These are phyloP conservation scores for Amylostereum areolatum DNA, from an alignment of 1,284 basidiomycete genomes.

Conservation along the genomic window DNA sequence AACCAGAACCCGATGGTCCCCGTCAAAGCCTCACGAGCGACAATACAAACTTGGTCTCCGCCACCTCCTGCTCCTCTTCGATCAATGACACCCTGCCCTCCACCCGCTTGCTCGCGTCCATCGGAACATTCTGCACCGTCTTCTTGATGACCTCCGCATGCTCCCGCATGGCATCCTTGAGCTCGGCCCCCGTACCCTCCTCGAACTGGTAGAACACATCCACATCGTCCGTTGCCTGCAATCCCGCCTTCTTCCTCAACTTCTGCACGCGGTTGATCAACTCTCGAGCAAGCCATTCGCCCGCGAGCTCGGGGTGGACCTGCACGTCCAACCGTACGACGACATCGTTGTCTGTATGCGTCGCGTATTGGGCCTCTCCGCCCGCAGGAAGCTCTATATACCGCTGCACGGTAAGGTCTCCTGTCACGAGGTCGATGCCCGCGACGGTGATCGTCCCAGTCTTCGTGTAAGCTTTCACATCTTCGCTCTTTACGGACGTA, in stretches of 20 bases:
- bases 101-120: slow-evolving; percentile 50
- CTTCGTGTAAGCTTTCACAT: slow-evolving; percentile 74
- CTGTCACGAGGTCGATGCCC: slow-evolving; percentile 85
- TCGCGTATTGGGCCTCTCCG: slow-evolving; percentile 65
- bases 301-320: slow-evolving; percentile 81
- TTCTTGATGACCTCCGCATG: slow-evolving; percentile 72
- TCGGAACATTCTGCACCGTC: slow-evolving; percentile 73
- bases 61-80: slow-evolving; percentile 86
- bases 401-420: slow-evolving; percentile 88
- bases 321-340: slow-evolving; percentile 90
- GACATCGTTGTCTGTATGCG: slow-evolving; percentile 91
- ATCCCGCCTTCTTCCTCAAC: slow-evolving; percentile 90
- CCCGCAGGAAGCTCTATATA: slow-evolving; percentile 77
- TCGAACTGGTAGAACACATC: slow-evolving; percentile 87
- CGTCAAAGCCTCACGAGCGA: slow-evolving; percentile 47
- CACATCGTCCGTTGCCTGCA: slow-evolving; percentile 94
- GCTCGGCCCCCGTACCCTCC: slow-evolving; percentile 56
- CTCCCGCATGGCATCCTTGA: slow-evolving; percentile 67
- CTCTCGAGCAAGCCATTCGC: slow-evolving; percentile 87
- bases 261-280: slow-evolving; percentile 95
- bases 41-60: slow-evolving; percentile 75
- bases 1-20: slow-evolving; percentile 5
- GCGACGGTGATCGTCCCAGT: slow-evolving; percentile 82
- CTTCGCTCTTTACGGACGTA: slow-evolving; percentile 76
- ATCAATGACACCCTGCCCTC: slow-evolving; percentile 49